Evolutionary conservation across 2,329 filamentous ascomycete species (phyloP).

Genomic region (Aureobasidium vineae): DNA sequence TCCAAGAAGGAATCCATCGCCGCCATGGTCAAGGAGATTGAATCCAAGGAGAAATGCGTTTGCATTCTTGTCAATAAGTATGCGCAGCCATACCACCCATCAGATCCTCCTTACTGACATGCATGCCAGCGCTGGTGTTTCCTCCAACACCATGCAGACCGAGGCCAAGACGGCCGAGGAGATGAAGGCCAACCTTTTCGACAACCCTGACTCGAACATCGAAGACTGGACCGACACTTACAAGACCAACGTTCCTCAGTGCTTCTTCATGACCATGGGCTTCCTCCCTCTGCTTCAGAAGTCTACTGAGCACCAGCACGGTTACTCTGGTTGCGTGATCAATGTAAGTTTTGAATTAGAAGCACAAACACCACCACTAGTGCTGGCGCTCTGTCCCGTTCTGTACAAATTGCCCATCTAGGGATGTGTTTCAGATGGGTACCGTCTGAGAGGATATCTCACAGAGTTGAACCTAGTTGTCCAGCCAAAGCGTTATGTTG

Average conservation of each 20-base stretch:
- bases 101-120: background rate
- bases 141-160: slow-evolving; percentile 41
- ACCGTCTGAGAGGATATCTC: too few species aligned
- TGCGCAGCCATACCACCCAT: background rate
- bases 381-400: background rate
- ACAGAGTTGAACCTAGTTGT: too few species aligned
- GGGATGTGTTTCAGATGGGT: too few species aligned
- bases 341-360: slow-evolving; percentile 39
- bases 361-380: background rate
- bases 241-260: slow-evolving; percentile 50
- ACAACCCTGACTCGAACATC: slow-evolving; percentile 42
- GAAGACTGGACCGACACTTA: slow-evolving; percentile 49
- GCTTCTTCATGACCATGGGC: slow-evolving; percentile 48
- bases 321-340: slow-evolving; percentile 47
- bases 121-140: slow-evolving; percentile 46
- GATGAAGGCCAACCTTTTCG: slow-evolving; percentile 47
- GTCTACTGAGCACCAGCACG: slow-evolving; percentile 43
- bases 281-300: slow-evolving; percentile 50
- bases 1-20: slow-evolving; percentile 45
- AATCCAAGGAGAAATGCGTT: slow-evolving; percentile 46
- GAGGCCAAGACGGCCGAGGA: slow-evolving; percentile 44
- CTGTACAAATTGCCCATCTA: too few species aligned
- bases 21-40: slow-evolving; percentile 45
- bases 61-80: slow-evolving; percentile 46
- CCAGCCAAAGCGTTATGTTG: background rate